These are phyloP conservation scores for Flaveria floridana DNA, from an alignment of 140 eudicot genomes.

Conservation along the genomic window DNA sequence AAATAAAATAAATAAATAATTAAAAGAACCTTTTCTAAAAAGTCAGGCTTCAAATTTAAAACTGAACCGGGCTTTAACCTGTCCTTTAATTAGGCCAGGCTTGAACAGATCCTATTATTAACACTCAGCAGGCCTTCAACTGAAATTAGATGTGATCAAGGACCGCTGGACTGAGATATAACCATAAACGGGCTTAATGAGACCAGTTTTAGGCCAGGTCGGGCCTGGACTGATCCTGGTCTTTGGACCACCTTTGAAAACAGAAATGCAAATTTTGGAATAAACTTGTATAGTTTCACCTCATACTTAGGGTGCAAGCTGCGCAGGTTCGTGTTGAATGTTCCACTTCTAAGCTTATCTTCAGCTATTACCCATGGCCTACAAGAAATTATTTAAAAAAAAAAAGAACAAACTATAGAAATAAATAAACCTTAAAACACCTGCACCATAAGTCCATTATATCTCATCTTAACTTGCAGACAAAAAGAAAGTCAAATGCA, in stretches of 20 bases:
- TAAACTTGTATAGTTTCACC: constrained; percentile 37
- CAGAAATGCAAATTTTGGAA: background rate
- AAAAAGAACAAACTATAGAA: background rate
- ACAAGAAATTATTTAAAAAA: constrained; percentile 16
- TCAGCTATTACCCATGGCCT: constrained; percentile 76
- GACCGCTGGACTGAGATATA: background rate
- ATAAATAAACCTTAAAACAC: background rate
- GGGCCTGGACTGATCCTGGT: background rate
- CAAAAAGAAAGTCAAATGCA: background rate
- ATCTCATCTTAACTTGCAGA: background rate
- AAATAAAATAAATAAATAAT: background rate
- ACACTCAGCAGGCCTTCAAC: background rate
- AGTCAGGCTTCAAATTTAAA: background rate
- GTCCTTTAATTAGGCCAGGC: background rate
- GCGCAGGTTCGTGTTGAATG: constrained; percentile 34
- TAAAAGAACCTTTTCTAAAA: background rate
- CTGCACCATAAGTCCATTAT: background rate
- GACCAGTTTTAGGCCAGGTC: background rate
- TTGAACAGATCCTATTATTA: background rate
- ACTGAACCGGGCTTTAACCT: background rate
- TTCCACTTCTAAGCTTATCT: constrained; percentile 35
- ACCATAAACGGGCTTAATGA: background rate
- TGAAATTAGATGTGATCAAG: background rate
- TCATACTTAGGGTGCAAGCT: constrained; percentile 39
- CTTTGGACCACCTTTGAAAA: background rate